These are phyloP conservation scores for Quercus robur DNA, from an alignment of 306 rosid genomes.

Conservation along the genomic window DNA sequence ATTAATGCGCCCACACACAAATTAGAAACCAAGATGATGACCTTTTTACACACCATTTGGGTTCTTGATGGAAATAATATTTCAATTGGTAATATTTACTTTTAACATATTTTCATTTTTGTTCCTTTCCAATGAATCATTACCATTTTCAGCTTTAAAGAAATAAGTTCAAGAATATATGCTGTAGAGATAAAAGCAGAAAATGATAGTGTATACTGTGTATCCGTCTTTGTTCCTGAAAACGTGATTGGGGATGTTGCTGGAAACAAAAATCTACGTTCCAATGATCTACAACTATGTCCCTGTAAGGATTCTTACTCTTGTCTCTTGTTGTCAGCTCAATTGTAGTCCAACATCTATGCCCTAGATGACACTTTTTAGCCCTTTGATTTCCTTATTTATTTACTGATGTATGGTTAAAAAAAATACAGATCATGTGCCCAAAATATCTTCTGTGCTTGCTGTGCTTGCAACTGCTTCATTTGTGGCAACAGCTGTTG, in stretches of 20 bases:
- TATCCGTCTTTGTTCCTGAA: slow-evolving; percentile 68
- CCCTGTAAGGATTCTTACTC: slow-evolving; percentile 60
- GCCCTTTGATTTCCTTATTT: neutral
- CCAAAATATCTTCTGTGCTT: slow-evolving; percentile 48
- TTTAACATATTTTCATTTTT: neutral
- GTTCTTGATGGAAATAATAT: neutral
- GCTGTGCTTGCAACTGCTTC: slow-evolving; percentile 60
- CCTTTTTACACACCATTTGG: neutral
- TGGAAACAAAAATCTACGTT: slow-evolving; percentile 81
- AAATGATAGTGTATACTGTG: slow-evolving; percentile 14
- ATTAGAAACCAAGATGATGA: neutral
- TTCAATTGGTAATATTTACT: neutral
- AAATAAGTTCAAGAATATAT: slow-evolving; percentile 49
- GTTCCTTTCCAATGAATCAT: slow-evolving; percentile 15
- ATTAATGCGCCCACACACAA: neutral
- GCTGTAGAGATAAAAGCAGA: slow-evolving; percentile 55
- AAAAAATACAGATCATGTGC: slow-evolving; percentile 59
- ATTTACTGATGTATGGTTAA: neutral
- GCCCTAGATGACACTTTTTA: neutral
- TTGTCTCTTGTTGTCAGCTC: slow-evolving; percentile 1
- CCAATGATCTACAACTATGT: slow-evolving; percentile 82
- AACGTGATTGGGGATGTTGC: slow-evolving; percentile 69
- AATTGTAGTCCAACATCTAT: neutral
- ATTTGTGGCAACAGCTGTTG: slow-evolving; percentile 58
- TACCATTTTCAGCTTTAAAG: slow-evolving; percentile 51